Base-by-base conservation (phyloP, 2,329 filamentous ascomycete species). In the Alternaria hordeiaustralica region DNA sequence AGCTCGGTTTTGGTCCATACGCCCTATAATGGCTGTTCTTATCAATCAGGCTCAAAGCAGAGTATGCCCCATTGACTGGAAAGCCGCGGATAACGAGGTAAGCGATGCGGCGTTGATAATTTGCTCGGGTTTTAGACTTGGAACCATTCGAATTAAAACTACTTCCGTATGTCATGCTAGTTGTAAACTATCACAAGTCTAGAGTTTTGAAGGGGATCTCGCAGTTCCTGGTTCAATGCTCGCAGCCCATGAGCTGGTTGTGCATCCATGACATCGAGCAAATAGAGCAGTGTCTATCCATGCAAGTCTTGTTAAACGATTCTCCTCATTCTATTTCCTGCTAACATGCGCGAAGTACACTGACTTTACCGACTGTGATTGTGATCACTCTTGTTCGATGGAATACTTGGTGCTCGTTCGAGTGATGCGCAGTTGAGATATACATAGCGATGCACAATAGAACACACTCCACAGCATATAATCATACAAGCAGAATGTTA, bases 1-100 rank as follows among this genome's bases (percentile, higher is more conserved):
- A 41, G 0, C 36, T 41, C n/a, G 15, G 0, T 18, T 9, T 4
- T 41, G 15, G 11, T 41, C 0, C 36, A 1, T 18, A 0, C 36
- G 36, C n/a, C 36, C 0, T n/a, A 41, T 3, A 11, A n/a, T 10
- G 15, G n/a, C 9, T 41, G 8, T 41, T 18, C 1, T 18, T 0
- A 18, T 41, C 2, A 3, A 41, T 41, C 15, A n/a, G 15, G 5
- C 3, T 6, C 1, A 41, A 9, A 0, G 6, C 36, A 41, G n/a
- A 18, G 11, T 2, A 11, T 0, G 36, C 0, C 15, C n/a, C 33
- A 36, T 36, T n/a, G 15, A 36, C 0, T 2, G 33, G 7, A n/a
- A 36, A n/a, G 33, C 33, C 9, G 13, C 3, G 9, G 1, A 36
- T 36, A 15, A 36, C 13, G 33, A 36, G 33, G n/a, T 36, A 15